Conservation (phyloP, 805 yeast species). For the Brettanomyces anomalus region DNA sequence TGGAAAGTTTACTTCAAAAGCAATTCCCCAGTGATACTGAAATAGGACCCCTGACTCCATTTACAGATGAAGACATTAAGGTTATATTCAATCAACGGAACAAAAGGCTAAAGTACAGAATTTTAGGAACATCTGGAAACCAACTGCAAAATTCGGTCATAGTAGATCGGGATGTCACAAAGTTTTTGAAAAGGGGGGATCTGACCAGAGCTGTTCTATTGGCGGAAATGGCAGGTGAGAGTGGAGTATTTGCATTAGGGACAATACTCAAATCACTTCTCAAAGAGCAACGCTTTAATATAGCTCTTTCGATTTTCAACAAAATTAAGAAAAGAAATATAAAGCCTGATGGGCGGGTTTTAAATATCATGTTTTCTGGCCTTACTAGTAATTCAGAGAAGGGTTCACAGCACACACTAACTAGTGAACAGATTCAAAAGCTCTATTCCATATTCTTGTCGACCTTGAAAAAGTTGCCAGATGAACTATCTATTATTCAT, state of each 20-base stretch:
- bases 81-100: slow-evolving; percentile 22
- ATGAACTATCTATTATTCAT: slow-evolving; percentile 29
- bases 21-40: slow-evolving; percentile 9
- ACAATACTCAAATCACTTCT: slow-evolving; percentile 45
- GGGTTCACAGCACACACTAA: slow-evolving; percentile 12
- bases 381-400: slow-evolving; percentile 22
- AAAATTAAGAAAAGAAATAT: slow-evolving; percentile 57
- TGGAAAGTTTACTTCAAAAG: slow-evolving; percentile 13
- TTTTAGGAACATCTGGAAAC: slow-evolving; percentile 50
- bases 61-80: slow-evolving; percentile 19
- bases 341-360: slow-evolving; percentile 38
- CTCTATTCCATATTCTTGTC: slow-evolving; percentile 25
- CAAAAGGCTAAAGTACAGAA: slow-evolving; percentile 37
- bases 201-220: slow-evolving; percentile 37
- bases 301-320: slow-evolving; percentile 41
- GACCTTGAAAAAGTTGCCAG: slow-evolving; percentile 19
- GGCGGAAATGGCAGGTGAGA: slow-evolving; percentile 19
- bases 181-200: slow-evolving; percentile 42
- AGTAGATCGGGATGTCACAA: slow-evolving; percentile 44
- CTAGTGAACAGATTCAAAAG: slow-evolving; percentile 26
- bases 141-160: slow-evolving; percentile 50
- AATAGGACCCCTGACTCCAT: slow-evolving; percentile 17
- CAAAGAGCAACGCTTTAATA: slow-evolving; percentile 31
- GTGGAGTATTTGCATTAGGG: slow-evolving; percentile 57
- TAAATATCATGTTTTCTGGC: slow-evolving; percentile 39